phyloP scores from a whole-genome alignment of 2,329 filamentous ascomycete genomes.

The Ramularia endophylla region DNA sequence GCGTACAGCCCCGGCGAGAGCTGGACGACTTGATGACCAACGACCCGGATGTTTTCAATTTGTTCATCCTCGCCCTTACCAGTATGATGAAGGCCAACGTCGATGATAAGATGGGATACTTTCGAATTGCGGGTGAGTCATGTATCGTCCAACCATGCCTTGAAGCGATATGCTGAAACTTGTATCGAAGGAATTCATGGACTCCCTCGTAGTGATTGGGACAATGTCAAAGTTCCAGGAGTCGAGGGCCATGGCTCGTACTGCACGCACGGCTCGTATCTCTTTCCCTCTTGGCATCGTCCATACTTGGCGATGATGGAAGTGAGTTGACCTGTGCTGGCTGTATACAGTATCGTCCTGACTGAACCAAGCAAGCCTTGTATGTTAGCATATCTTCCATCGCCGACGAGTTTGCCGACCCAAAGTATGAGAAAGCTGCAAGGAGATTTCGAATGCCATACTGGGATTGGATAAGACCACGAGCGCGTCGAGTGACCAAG shows the following conservation, averaged over 20 bases:
- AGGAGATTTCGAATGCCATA: conserved; percentile 3
- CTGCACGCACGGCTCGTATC: conserved; percentile 1
- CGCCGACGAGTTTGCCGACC: not conserved
- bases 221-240: not conserved
- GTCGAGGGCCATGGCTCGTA: not conserved
- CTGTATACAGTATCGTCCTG: not conserved
- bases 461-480: conserved; percentile 3
- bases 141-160: not conserved
- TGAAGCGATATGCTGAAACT: not conserved
- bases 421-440: conserved; percentile 1
- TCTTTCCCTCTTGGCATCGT: conserved; percentile 4
- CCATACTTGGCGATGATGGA: conserved; percentile 2
- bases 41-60: not conserved
- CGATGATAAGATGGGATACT: not conserved
- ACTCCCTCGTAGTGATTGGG: not conserved
- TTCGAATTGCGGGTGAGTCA: not conserved
- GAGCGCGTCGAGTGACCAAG: not conserved
- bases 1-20: not conserved
- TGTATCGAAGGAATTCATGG: conserved; percentile 1
- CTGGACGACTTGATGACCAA: conserved; percentile 1
- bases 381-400: not conserved
- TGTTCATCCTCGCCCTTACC: not conserved
- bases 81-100: not conserved
- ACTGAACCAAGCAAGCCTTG: not conserved
- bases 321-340: not conserved